Evolutionary conservation across 2,329 filamentous ascomycete species (phyloP).

Genomic region (Aspergillus sp.): DNA sequence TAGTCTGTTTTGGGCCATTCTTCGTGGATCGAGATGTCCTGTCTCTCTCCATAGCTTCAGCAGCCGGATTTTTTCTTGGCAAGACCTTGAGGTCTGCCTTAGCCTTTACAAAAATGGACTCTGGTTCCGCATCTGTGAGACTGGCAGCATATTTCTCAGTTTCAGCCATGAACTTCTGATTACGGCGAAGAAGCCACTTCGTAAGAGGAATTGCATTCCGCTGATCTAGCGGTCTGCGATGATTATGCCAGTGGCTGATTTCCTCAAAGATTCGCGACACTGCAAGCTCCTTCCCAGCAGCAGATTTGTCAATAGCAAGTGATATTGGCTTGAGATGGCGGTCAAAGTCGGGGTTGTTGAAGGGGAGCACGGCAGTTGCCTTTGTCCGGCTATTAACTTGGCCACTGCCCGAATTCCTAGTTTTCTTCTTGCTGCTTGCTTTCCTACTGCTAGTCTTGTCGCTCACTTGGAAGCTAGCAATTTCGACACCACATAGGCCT

Average conservation of each 20-base stretch:
- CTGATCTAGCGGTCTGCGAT: conserved; percentile 28
- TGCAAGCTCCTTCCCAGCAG: conserved; percentile 1
- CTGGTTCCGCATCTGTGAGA: conserved; percentile 52
- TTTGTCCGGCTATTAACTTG: not conserved
- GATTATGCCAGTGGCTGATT: conserved; percentile 38
- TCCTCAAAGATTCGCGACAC: conserved; percentile 30
- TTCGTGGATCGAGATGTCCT: too few relatives aligned
- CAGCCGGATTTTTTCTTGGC: not conserved
- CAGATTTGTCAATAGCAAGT: conserved; percentile 19
- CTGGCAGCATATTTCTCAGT: conserved; percentile 70
- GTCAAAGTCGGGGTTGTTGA: conserved; percentile 31
- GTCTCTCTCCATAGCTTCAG: not conserved
- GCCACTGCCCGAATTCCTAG: not conserved
- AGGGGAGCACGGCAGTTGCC: conserved; percentile 21
- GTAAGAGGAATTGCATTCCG: conserved; percentile 21
- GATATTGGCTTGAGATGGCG: conserved; percentile 28
- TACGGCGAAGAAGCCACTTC: conserved; percentile 38
- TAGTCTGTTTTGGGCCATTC: not conserved
- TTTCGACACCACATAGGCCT: conserved; percentile 1
- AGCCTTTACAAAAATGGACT: conserved; percentile 5
- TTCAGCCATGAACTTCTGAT: conserved; percentile 68
- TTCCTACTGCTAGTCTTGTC: too few relatives aligned
- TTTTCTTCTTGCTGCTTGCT: not conserved
- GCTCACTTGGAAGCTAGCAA: not conserved
- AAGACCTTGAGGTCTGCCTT: not conserved